phyloP scores from a whole-genome alignment of 78 protist species.

The Protostelium mycophagum region DNA sequence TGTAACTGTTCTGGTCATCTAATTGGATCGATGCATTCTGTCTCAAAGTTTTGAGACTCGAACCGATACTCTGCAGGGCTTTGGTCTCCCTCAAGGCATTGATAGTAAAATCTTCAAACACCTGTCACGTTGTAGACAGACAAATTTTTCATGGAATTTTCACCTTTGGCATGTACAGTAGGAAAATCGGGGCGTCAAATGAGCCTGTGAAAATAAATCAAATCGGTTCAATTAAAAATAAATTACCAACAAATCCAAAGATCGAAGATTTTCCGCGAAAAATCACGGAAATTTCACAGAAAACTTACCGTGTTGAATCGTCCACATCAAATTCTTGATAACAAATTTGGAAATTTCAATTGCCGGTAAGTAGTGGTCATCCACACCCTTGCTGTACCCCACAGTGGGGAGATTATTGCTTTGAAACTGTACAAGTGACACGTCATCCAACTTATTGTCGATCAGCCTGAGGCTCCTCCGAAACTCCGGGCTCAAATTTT shows the following conservation, averaged over 20 bases:
- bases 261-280: no score
- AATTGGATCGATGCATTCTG: neutral
- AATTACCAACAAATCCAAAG: no score
- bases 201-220: no score
- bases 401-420: neutral
- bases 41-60: neutral
- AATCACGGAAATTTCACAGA: neutral
- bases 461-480: neutral
- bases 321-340: neutral
- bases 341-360: neutral
- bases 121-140: no score
- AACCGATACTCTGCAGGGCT: neutral
- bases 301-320: neutral
- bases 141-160: neutral
- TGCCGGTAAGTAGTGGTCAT: neutral
- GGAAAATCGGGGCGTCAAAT: neutral
- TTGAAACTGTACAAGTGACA: neutral
- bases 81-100: neutral
- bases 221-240: no score
- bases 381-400: neutral
- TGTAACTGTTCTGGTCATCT: neutral
- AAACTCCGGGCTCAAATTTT: neutral
- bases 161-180: neutral
- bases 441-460: neutral
- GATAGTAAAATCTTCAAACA: neutral